Conservation (phyloP, 257 asterid genomes). For the Nicotiana paniculata region DNA sequence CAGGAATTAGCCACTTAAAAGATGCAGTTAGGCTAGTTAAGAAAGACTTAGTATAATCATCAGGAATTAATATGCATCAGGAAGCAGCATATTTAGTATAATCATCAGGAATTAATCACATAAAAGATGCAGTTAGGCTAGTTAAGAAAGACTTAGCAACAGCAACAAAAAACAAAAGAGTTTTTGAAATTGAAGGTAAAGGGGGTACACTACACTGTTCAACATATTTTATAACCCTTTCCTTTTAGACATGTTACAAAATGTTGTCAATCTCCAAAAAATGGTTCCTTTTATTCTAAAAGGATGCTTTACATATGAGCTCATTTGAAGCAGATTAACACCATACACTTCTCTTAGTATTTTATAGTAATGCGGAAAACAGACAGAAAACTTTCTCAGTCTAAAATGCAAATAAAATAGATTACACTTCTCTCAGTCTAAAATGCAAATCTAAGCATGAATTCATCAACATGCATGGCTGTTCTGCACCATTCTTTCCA, state of each 20-base stretch:
- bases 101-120: background rate
- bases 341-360: background rate
- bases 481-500: background rate
- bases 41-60: background rate
- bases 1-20: background rate
- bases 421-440: too few species aligned
- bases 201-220: too few species aligned
- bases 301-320: background rate
- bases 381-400: too few species aligned
- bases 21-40: background rate
- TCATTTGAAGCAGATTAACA: background rate
- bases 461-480: too few species aligned
- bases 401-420: background rate
- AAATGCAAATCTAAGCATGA: background rate
- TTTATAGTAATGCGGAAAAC: background rate
- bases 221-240: too few species aligned
- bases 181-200: too few species aligned
- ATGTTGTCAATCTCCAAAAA: background rate
- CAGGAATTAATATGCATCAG: too few species aligned
- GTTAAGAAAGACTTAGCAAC: background rate
- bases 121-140: background rate
- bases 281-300: background rate
- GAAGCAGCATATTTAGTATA: too few species aligned
- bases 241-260: too few species aligned
- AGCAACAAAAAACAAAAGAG: background rate